Percentiles rank a stretch among this genome's conserved stretches.
Evolutionary conservation across 106 monocot genomes (phyloP).

Genomic region (Allium sativum): DNA sequence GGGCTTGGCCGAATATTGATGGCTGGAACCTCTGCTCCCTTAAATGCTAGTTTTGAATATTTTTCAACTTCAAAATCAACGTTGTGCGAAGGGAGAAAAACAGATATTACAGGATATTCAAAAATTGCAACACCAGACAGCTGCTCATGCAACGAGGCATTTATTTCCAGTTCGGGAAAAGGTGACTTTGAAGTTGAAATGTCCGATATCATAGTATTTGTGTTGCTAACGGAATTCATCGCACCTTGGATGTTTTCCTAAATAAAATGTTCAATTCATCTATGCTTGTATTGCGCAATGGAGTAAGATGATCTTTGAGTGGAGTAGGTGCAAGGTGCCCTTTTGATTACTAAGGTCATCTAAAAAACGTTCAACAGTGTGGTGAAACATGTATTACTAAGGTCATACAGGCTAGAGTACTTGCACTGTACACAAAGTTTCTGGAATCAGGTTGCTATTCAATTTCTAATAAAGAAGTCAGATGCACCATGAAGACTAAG

Average conservation of each 20-base stretch:
- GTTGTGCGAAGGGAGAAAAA: slow-evolving; percentile 62
- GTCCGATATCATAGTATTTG: neutral
- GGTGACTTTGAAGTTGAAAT: slow-evolving; percentile 18
- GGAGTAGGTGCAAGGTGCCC: slow-evolving; percentile 69
- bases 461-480: too few species aligned
- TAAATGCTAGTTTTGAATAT: neutral
- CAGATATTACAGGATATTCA: slow-evolving; percentile 69
- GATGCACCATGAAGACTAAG: too few species aligned
- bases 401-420: too few species aligned
- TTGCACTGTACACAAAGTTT: too few species aligned
- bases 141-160: slow-evolving; percentile 38
- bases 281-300: slow-evolving; percentile 35
- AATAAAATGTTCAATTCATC: slow-evolving; percentile 58
- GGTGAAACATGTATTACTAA: too few species aligned
- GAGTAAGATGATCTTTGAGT: slow-evolving; percentile 54
- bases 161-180: slow-evolving; percentile 48
- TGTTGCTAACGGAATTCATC: neutral
- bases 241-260: slow-evolving; percentile 57
- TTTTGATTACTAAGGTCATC: slow-evolving; percentile 48
- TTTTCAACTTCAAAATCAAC: slow-evolving; percentile 60
- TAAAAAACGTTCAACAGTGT: too few species aligned
- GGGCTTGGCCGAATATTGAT: slow-evolving; percentile 10
- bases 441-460: too few species aligned
- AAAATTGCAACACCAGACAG: slow-evolving; percentile 39
- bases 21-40: slow-evolving; percentile 8